Percentiles rank a stretch among this genome's conserved stretches.
These are phyloP conservation scores for Santalum album DNA, from an alignment of 164 flowering plant genomes.

Conservation along the genomic window DNA sequence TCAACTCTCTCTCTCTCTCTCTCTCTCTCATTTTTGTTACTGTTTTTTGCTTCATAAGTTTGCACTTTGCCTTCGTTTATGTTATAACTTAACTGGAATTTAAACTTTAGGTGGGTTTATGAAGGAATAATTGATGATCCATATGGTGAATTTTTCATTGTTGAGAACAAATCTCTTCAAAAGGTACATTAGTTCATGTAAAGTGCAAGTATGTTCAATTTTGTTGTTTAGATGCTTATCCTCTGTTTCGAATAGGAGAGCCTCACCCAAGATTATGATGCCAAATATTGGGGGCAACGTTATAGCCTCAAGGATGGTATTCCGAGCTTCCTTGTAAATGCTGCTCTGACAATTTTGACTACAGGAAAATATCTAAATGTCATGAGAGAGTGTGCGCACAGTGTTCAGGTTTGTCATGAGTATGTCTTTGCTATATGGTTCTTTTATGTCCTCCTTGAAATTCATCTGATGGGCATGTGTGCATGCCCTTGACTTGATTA, in stretches of 20 bases:
- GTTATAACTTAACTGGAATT: constrained; percentile 10
- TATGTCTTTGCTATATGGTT: not conserved
- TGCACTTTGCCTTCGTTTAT: not conserved
- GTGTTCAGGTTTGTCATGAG: constrained; percentile 59
- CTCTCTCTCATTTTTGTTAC: not conserved
- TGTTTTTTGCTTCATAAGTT: not conserved
- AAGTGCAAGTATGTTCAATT: not conserved
- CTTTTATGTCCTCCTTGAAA: not conserved
- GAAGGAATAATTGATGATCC: constrained; percentile 99
- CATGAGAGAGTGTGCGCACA: constrained; percentile 97
- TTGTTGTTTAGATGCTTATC: constrained; percentile 3
- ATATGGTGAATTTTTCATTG: constrained; percentile 90
- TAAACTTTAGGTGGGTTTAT: constrained; percentile 75
- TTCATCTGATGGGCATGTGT: not conserved
- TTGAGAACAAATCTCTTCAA: constrained; percentile 78
- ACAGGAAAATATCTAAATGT: constrained; percentile 98
- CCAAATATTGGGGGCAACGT: constrained; percentile 88
- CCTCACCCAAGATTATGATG: constrained; percentile 85
- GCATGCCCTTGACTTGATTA: constrained; percentile 12
- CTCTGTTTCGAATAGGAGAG: constrained; percentile 53
- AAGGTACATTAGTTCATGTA: constrained; percentile 53
- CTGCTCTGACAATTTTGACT: constrained; percentile 80
- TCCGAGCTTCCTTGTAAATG: constrained; percentile 89
- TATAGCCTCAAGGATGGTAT: constrained; percentile 91
- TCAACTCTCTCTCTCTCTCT: not conserved